A percentile compares a stretch with the other conserved stretches of the same genome.
Conservation (phyloP, 2,329 filamentous ascomycete genomes). For the Aspergillus nomiae region DNA sequence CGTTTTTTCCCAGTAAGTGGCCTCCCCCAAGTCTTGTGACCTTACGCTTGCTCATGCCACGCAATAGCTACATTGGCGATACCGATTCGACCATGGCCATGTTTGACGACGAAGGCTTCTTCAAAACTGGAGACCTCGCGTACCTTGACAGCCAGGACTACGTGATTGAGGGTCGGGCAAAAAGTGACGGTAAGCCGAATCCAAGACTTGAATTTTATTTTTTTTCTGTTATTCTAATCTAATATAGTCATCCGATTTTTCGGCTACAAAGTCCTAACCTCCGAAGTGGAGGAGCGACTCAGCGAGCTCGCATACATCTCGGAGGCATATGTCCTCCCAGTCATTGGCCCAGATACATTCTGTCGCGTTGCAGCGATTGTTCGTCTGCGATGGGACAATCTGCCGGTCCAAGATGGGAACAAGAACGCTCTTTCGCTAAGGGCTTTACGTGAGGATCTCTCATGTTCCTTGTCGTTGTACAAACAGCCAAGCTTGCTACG, state of each 20-base stretch:
- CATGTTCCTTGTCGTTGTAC: too few species aligned
- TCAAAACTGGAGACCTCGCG: constrained; percentile 22
- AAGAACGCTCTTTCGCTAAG: too few species aligned
- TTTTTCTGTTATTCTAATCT: too few species aligned
- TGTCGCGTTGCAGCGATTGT: constrained; percentile 1
- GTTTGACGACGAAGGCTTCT: constrained; percentile 21
- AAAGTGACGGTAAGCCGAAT: too few species aligned
- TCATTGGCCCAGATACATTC: constrained; percentile 8
- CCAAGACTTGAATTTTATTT: too few species aligned
- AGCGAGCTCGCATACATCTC: constrained; percentile 19
- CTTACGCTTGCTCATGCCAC: too few species aligned
- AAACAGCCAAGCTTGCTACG: too few species aligned
- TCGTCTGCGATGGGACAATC: neutral
- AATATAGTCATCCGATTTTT: constrained; percentile 16
- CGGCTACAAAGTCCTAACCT: constrained; percentile 19
- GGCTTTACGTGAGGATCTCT: too few species aligned
- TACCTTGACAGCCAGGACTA: constrained; percentile 14
- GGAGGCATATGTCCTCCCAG: constrained; percentile 17
- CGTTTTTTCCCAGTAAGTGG: constrained; percentile 24
- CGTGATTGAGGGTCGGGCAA: constrained; percentile 19
- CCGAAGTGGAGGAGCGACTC: constrained; percentile 17
- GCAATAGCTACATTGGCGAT: constrained; percentile 9
- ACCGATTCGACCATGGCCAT: constrained; percentile 5
- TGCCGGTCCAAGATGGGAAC: too few species aligned
- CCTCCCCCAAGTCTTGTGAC: too few species aligned